phyloP scores from a whole-genome alignment of 2,329 filamentous ascomycete genomes.

The Arthrobotrys sinensis region DNA sequence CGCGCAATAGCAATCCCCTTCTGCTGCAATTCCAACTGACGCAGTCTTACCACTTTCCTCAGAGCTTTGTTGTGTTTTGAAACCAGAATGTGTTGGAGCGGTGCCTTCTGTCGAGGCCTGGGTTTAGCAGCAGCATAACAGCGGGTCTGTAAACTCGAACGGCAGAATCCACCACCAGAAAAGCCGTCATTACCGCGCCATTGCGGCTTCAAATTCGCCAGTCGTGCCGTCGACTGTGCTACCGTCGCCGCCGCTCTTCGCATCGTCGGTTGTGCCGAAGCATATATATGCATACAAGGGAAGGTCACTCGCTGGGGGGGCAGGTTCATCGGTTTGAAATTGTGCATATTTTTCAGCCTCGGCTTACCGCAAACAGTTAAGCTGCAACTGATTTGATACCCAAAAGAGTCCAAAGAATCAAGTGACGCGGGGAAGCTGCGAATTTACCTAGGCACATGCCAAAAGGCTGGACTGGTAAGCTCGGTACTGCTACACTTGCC shows the following conservation, averaged over 20 bases:
- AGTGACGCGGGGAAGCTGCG: conserved; percentile 42
- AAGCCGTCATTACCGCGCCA: conserved; percentile 13
- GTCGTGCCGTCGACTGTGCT: conserved; percentile 2
- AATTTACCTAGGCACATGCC: conserved; percentile 53
- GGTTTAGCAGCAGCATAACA: not conserved
- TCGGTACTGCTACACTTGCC: conserved; percentile 21
- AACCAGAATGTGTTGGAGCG: conserved; percentile 16
- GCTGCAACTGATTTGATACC: too few species aligned
- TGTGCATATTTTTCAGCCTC: conserved; percentile 50
- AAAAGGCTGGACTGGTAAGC: conserved; percentile 38
- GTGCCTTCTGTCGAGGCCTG: not conserved
- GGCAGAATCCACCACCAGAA: not conserved
- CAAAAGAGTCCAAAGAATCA: too few species aligned
- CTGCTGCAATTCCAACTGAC: not conserved
- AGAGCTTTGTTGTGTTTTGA: conserved; percentile 36
- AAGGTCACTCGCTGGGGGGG: not conserved
- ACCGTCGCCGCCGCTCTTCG: not conserved
- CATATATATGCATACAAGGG: not conserved
- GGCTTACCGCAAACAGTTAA: conserved; percentile 46
- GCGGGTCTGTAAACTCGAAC: not conserved
- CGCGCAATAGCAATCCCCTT: not conserved
- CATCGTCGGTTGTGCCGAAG: conserved; percentile 46
- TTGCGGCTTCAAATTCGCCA: conserved; percentile 1
- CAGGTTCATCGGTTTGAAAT: not conserved
- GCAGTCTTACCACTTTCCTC: not conserved